phyloP scores from a whole-genome alignment of 208 protist species.

The Phytomonas sp. region DNA sequence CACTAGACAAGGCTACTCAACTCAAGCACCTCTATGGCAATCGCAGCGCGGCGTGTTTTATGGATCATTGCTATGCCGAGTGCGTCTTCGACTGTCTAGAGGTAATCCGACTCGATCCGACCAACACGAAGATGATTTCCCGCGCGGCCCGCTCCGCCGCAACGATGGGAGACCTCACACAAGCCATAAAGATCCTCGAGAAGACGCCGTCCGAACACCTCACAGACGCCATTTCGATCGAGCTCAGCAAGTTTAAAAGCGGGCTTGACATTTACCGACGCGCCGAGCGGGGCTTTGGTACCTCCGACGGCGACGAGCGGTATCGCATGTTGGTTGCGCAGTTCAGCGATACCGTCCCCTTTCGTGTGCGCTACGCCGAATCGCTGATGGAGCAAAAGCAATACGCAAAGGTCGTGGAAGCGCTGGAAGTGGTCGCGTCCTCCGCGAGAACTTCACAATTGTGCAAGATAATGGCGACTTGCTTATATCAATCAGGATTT shows the following conservation, averaged over 20 bases:
- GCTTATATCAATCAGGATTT: constrained; percentile 78
- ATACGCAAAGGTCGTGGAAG: constrained; percentile 54
- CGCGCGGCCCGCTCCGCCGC: constrained; percentile 68
- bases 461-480: constrained; percentile 52
- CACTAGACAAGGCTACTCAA: constrained; percentile 42
- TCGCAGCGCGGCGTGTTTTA: constrained; percentile 83
- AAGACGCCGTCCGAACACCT: constrained; percentile 27
- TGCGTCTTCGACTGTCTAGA: constrained; percentile 77
- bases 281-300: constrained; percentile 60
- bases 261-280: constrained; percentile 51
- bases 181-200: constrained; percentile 53
- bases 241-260: constrained; percentile 48
- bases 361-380: constrained; percentile 74
- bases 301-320: constrained; percentile 64
- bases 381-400: constrained; percentile 54
- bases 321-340: constrained; percentile 76
- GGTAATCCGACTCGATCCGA: constrained; percentile 60
- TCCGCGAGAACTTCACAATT: constrained; percentile 45
- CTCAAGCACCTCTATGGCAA: constrained; percentile 76
- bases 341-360: constrained; percentile 64
- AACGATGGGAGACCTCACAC: constrained; percentile 71
- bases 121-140: constrained; percentile 53
- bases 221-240: constrained; percentile 25
- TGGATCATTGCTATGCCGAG: constrained; percentile 72
- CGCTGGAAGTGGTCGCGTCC: constrained; percentile 44